Conservation (phyloP, 1,139 yeast genomes). For the Diutina mesorugosa region DNA sequence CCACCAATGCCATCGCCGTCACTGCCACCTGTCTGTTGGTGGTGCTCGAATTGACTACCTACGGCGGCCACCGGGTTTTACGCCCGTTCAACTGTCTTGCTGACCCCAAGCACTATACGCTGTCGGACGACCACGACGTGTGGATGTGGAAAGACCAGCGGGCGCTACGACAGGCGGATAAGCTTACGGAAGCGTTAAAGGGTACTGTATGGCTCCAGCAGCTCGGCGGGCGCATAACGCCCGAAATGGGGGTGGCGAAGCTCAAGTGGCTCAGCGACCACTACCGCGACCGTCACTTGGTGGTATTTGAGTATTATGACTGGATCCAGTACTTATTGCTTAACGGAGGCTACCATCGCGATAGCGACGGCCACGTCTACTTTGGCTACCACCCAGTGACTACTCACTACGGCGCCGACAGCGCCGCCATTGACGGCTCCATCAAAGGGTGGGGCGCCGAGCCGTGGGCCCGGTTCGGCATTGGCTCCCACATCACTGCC, state of each 20-base stretch:
- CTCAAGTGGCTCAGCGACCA: neutral
- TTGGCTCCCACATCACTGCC: neutral
- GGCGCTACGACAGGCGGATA: neutral
- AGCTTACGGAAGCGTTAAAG: neutral
- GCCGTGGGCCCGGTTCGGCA: neutral
- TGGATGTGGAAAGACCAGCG: slow-evolving; percentile 1
- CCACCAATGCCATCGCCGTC: neutral
- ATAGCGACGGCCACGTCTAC: neutral
- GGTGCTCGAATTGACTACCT: neutral
- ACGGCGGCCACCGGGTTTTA: neutral
- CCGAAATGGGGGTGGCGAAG: neutral
- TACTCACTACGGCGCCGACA: neutral
- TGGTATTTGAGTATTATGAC: neutral
- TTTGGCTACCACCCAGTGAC: neutral
- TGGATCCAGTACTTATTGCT: neutral
- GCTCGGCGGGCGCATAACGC: neutral
- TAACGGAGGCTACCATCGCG: neutral
- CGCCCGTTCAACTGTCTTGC: neutral
- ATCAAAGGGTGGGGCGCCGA: neutral
- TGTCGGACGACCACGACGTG: neutral
- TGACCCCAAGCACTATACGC: neutral
- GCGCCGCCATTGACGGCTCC: neutral
- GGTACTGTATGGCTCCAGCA: neutral
- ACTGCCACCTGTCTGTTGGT: slow-evolving; percentile 2
- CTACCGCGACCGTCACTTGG: neutral